phyloP scores from a whole-genome alignment of 2,329 filamentous ascomycete species.

The Talaromyces sp. region DNA sequence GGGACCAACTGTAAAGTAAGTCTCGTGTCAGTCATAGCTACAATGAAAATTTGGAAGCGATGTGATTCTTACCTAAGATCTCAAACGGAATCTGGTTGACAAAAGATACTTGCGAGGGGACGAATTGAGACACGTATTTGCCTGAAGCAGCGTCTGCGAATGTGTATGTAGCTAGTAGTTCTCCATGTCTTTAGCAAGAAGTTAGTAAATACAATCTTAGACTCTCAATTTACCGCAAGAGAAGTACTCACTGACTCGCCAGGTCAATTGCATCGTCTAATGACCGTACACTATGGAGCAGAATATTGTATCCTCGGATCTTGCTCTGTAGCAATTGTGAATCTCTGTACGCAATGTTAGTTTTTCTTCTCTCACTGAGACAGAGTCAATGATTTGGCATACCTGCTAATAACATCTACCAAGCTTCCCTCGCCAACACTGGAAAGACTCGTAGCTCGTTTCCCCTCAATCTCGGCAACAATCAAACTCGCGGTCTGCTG shows the following conservation, averaged over 20 bases:
- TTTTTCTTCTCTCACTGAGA: background rate
- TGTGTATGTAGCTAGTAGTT: conserved; percentile 50
- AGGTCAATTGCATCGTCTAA: conserved; percentile 56
- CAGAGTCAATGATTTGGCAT: background rate
- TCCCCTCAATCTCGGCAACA: background rate
- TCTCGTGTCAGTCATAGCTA: background rate
- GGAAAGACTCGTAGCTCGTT: background rate
- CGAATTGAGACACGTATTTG: conserved; percentile 60
- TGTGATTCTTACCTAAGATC: conserved; percentile 44
- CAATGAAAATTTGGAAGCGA: conserved; percentile 1
- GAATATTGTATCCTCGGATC: conserved; percentile 42
- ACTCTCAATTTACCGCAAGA: background rate
- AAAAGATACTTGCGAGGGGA: conserved; percentile 50
- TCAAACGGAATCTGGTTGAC: conserved; percentile 58
- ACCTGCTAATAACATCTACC: background rate
- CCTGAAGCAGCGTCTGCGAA: conserved; percentile 51
- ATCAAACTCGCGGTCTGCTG: background rate
- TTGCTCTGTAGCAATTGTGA: conserved; percentile 37
- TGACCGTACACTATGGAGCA: conserved; percentile 48
- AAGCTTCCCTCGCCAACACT: conserved; percentile 1
- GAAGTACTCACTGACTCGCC: conserved; percentile 31
- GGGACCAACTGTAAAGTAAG: background rate
- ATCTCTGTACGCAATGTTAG: background rate
- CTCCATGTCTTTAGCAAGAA: conserved; percentile 22
- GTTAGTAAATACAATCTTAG: background rate